Conservation (phyloP, 1,284 basidiomycete genomes). For the Mycosarcoma mackinlayi region DNA sequence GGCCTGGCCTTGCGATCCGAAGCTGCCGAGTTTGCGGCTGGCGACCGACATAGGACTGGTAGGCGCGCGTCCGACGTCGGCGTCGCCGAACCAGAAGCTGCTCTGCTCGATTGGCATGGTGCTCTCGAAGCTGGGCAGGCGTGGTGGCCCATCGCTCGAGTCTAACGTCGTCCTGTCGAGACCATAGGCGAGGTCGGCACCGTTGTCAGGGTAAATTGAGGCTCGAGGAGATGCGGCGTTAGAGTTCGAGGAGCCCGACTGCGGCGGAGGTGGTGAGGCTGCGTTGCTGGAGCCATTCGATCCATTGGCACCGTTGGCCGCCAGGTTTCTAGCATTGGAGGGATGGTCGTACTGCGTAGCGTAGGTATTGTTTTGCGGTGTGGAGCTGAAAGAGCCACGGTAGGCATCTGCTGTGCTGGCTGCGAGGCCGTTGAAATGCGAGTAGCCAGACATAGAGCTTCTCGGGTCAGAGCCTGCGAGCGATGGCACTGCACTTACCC, state of each 20-base stretch:
- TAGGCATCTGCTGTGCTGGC: constrained; percentile 44
- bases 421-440: constrained; percentile 29
- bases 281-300: constrained; percentile 5
- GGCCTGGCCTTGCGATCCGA: constrained; percentile 38
- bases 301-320: constrained; percentile 7
- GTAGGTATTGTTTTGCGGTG: constrained; percentile 40
- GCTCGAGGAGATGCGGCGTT: constrained; percentile 39
- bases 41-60: constrained; percentile 34
- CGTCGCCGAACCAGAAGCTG: constrained; percentile 43
- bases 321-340: constrained; percentile 4
- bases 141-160: constrained; percentile 30
- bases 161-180: constrained; percentile 24
- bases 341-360: constrained; percentile 46
- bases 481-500: constrained; percentile 33
- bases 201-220: constrained; percentile 22
- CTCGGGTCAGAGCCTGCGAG: constrained; percentile 28
- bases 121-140: constrained; percentile 54
- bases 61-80: constrained; percentile 14
- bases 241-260: constrained; percentile 34
- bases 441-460: constrained; percentile 27
- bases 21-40: constrained; percentile 38
- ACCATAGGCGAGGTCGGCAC: constrained; percentile 14
- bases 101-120: constrained; percentile 23
- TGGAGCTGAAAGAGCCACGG: constrained; percentile 12
- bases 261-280: constrained; percentile 2